These are phyloP conservation scores for Rosellinia necatrix DNA, from an alignment of 2,329 filamentous ascomycete genomes.

Conservation along the genomic window DNA sequence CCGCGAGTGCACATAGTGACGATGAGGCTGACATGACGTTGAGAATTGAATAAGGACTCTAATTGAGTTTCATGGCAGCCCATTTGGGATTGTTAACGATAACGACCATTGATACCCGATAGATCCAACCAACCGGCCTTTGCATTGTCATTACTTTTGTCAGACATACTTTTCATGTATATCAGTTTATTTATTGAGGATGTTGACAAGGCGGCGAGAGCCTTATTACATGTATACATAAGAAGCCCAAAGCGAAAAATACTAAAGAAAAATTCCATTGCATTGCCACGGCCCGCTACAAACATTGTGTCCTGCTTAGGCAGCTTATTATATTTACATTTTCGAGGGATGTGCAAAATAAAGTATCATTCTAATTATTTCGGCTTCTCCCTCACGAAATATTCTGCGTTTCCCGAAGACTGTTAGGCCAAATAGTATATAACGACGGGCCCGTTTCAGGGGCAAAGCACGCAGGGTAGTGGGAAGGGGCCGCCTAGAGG, in stretches of 20 bases:
- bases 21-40: slow-evolving; percentile 27
- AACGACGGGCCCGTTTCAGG: too few species aligned
- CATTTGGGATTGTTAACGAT: slow-evolving; percentile 21
- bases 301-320: neutral
- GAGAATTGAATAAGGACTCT: slow-evolving; percentile 22
- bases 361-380: too few species aligned
- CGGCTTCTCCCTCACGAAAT: too few species aligned
- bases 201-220: neutral
- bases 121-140: slow-evolving; percentile 20
- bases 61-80: slow-evolving; percentile 3
- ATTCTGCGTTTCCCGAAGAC: too few species aligned
- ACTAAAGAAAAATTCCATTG: neutral
- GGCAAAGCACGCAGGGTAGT: too few species aligned
- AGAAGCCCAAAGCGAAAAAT: neutral
- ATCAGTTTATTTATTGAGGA: neutral
- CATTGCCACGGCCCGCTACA: neutral
- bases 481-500: too few species aligned
- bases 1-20: slow-evolving; percentile 20
- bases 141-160: slow-evolving; percentile 6
- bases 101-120: slow-evolving; percentile 30
- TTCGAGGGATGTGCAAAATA: too few species aligned
- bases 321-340: too few species aligned
- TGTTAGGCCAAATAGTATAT: too few species aligned
- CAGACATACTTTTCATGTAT: slow-evolving; percentile 13
- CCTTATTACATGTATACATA: slow-evolving; percentile 4